Base-by-base conservation (phyloP, 1,284 basidiomycete species). In the Amylostereum areolatum region DNA sequence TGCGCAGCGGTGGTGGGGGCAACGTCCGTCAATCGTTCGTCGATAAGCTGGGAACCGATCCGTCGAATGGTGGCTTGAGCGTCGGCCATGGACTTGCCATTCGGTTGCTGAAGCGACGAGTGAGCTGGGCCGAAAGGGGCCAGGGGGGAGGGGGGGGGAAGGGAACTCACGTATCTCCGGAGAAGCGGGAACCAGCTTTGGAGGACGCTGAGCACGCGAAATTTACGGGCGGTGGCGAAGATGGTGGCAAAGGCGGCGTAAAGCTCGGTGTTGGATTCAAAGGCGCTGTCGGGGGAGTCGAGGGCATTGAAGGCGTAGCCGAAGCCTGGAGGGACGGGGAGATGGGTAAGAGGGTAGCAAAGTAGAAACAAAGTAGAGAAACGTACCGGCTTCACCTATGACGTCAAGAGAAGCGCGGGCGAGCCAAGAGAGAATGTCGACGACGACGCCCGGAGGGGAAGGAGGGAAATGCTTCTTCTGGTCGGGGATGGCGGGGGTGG, bases 401-500 rank as follows among this genome's bases (percentile, higher is more conserved):
- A 85, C 74, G 57, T 89, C 87, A 11, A 89, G 70, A 1, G 84
- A 85, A 6, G 83, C 77, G 32, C 78, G 75, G 2, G 73, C 76
- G 7, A 89, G 72, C 75, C 78, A 85, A 18, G 68, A 59, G 48
- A 85, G 66, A 12, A 79, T 77, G 54, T 90, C 84, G 37, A 85
- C 68, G 25, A 46, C 52, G 27, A 27, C 41, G 30, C 41, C 41
- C 4, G 48, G 59, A 12, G 45, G 18, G 10, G 8, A n/a, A 39
- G 10, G 42, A 6, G 29, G 33, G 46, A 46, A 36, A 29, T n/a
- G 29, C 5, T 52, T 36, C 32, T 7, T 11, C 29, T n/a, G n/a
- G n/a, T n/a, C n/a, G 40, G 28, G 7, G 36, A 9, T 48, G 31
- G 29, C 32, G 45, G 31, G 32, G 45, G n/a, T 47, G 39, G 43